A percentile compares a stretch with the other conserved stretches of the same genome.
Conservation (phyloP, 371 early-diverging fungal species). For the Massospora cicadina region DNA sequence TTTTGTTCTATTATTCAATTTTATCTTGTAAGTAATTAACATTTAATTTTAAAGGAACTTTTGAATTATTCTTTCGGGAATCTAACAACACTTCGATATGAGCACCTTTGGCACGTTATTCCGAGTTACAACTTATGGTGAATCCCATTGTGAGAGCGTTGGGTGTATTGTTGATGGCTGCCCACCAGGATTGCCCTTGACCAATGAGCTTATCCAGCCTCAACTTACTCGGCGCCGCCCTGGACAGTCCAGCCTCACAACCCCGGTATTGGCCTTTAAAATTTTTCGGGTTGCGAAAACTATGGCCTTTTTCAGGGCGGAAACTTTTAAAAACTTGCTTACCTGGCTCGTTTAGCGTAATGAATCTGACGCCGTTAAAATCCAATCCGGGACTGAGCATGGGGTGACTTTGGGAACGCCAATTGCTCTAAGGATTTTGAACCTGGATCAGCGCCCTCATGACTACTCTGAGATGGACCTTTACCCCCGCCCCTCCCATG, state of each 20-base stretch:
- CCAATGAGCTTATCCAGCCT: conserved; percentile 79
- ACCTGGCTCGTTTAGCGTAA: conserved; percentile 34
- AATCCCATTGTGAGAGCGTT: conserved; percentile 94
- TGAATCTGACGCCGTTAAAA: conserved; percentile 79
- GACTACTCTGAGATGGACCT: conserved; percentile 89
- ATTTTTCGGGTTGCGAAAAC: background rate
- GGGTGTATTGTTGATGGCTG: conserved; percentile 92
- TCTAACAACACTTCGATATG: no score
- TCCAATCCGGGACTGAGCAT: conserved; percentile 83
- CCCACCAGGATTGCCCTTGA: conserved; percentile 82
- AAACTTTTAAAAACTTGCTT: background rate
- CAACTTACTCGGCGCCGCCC: conserved; percentile 84
- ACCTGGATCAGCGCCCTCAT: conserved; percentile 88
- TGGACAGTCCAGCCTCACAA: conserved; percentile 86
- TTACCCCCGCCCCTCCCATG: conserved; percentile 88
- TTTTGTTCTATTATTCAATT: no score
- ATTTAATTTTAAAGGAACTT: no score
- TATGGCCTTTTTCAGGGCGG: background rate
- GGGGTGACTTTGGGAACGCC: conserved; percentile 91
- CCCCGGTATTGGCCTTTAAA: conserved; percentile 42
- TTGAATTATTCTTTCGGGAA: no score
- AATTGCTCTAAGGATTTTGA: conserved; percentile 77
- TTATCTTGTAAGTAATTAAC: no score
- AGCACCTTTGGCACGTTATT: conserved; percentile 59
- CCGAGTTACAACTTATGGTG: conserved; percentile 91